Base-by-base conservation (phyloP, 768 basidiomycete genomes). In the Naganishia vishniacii region DNA sequence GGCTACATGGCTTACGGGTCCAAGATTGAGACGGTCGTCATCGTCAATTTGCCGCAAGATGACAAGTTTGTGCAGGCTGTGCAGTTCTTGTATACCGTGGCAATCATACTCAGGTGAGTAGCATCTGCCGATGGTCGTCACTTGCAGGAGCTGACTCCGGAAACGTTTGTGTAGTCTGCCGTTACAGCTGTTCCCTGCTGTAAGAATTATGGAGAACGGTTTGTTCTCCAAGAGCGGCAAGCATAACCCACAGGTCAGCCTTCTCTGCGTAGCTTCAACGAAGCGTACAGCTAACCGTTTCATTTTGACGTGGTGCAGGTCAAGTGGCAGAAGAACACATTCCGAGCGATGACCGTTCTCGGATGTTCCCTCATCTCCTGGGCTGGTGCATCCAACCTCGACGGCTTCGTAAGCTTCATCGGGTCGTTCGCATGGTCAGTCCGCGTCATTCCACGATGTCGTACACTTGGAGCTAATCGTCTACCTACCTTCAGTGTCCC, bases 191-290 rank as follows among this genome's bases (percentile, higher is more conserved):
- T 97, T 98, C 89, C 95, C 95, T 0, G 95, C 94, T 2, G 86
- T 94, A 48, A 85, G 95, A 59, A 98, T 99, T 72, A 84, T 97
- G 79, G 95, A 99, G 81, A 94, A 97, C 73, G 93, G 89, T 3
- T 71, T 98, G 29, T 97, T 98, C 75, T 85, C 85, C 47, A 56
- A 70, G 56, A 91, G 88, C 70, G 95, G 95, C 49, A 97, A 97
- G 77, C 81, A 76, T 58, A 82, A 91, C 75, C 68, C 80, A 1
- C 68, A 68, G 47, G 49, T 51, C 48, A 53, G 37, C n/a, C 58
- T 18, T 11, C 16, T 34, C 2, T 42, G 44, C 23, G 9, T 37
- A 32, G 18, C 45, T 44, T 6, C 20, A 7, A n/a, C 9, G 45
- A 9, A 13, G 5, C n/a, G 31, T 60, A 42, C 32, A 48, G 34